Evolutionary conservation across 2,329 filamentous ascomycete genomes (phyloP).

Genomic region (Diaporthe nobilis): DNA sequence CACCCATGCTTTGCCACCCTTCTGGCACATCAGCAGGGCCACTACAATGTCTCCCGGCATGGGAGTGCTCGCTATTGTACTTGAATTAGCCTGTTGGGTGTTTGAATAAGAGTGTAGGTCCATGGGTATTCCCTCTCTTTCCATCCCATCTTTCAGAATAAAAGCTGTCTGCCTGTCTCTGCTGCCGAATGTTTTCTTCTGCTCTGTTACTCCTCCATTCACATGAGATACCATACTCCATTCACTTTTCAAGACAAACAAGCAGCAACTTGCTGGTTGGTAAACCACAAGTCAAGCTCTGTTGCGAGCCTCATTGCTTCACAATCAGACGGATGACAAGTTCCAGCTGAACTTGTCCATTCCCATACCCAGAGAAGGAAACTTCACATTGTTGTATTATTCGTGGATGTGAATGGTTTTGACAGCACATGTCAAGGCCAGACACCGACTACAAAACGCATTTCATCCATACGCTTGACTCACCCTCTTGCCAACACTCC

Average conservation of each 20-base stretch:
- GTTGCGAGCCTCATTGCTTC: not conserved
- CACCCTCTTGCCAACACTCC: not conserved
- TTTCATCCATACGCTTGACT: not conserved
- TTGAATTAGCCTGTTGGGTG: not conserved
- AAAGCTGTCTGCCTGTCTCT: constrained; percentile 6
- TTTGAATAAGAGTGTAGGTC: not conserved
- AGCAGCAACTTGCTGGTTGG: not conserved
- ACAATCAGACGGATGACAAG: not conserved
- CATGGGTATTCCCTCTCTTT: not conserved
- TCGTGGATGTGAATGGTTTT: not conserved
- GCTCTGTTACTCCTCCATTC: not conserved
- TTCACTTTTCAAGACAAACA: not conserved
- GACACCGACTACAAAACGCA: not conserved
- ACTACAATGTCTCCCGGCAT: not conserved
- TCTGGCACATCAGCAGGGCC: not conserved
- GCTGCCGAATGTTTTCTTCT: not conserved
- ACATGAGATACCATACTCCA: not conserved
- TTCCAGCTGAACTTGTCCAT: not conserved
- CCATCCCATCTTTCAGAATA: not conserved
- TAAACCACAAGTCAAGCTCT: not conserved
- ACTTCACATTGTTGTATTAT: not conserved
- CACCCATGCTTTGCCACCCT: not conserved
- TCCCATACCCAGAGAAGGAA: not conserved
- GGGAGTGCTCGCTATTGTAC: constrained; percentile 12
- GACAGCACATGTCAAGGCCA: not conserved